Conservation (phyloP, 192 early-diverging fungal species). For the Podochytrium sp. region DNA sequence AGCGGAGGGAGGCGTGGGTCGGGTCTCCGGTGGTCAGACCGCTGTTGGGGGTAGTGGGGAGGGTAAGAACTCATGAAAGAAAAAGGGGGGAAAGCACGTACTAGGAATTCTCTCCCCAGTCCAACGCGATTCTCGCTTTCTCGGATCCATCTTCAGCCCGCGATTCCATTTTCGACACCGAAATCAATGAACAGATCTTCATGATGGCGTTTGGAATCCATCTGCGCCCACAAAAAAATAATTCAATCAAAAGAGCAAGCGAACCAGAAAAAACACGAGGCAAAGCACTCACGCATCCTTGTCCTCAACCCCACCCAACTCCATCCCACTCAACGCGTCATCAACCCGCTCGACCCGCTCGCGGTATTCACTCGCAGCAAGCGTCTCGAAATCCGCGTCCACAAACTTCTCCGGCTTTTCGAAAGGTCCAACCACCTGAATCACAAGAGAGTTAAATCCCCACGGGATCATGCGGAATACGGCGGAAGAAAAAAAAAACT, state of each 20-base stretch:
- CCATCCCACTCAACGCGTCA: conserved; percentile 30
- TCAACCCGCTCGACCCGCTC: conserved; percentile 36
- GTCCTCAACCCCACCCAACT: conserved; percentile 2
- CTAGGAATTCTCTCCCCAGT: conserved; percentile 21
- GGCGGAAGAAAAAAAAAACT: background rate
- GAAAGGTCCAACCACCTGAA: conserved; percentile 42
- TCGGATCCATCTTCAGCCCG: background rate
- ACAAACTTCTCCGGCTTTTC: conserved; percentile 40
- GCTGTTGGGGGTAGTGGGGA: background rate
- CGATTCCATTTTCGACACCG: background rate
- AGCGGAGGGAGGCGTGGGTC: conserved; percentile 1
- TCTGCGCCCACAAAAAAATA: too few relatives aligned
- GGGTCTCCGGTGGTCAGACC: conserved; percentile 1
- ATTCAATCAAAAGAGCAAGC: background rate
- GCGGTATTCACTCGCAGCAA: conserved; percentile 62
- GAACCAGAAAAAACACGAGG: background rate
- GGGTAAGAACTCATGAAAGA: too few relatives aligned
- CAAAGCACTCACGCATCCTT: conserved; percentile 2
- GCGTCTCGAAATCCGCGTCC: conserved; percentile 58
- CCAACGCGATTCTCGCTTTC: background rate
- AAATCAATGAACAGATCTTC: conserved; percentile 13
- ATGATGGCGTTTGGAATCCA: conserved; percentile 20
- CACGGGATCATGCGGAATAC: background rate
- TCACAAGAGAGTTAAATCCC: background rate
- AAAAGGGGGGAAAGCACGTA: background rate